These are phyloP conservation scores for Psidium friedrichsthalianum DNA, from an alignment of 345 rosid genomes.

Conservation along the genomic window DNA sequence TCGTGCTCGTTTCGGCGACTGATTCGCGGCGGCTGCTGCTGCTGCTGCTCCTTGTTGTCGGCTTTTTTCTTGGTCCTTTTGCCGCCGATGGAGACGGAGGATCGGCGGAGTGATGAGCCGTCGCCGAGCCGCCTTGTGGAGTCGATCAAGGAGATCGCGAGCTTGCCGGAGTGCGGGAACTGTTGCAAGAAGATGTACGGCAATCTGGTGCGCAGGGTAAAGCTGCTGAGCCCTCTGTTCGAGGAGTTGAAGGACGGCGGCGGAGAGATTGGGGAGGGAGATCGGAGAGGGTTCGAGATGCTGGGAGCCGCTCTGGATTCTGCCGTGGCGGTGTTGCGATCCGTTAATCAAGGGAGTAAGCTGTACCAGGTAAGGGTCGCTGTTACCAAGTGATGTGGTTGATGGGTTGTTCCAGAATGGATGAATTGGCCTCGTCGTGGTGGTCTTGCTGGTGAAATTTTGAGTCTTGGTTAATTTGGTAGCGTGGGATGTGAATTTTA, in stretches of 20 bases:
- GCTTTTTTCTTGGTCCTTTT: not conserved
- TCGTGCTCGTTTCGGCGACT: not conserved
- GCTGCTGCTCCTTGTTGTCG: not conserved
- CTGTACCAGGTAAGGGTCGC: conserved; percentile 48
- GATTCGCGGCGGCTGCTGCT: not conserved
- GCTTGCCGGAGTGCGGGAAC: conserved; percentile 47
- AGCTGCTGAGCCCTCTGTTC: conserved; percentile 88
- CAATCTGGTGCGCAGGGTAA: conserved; percentile 77
- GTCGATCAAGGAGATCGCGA: conserved; percentile 55
- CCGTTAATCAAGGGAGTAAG: conserved; percentile 65
- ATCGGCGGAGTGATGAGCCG: conserved; percentile 9
- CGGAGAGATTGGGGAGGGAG: conserved; percentile 23
- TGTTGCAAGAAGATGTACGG: conserved; percentile 59
- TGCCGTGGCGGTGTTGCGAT: conserved; percentile 45
- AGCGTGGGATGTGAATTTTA: not conserved
- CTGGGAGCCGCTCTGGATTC: conserved; percentile 51
- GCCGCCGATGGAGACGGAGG: not conserved
- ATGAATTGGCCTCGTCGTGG: not conserved
- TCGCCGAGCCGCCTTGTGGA: conserved; percentile 39
- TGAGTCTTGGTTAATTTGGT: not conserved
- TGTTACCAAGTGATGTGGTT: conserved; percentile 1
- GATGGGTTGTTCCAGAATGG: not conserved
- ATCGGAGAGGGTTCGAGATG: conserved; percentile 36
- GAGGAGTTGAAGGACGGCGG: conserved; percentile 63
- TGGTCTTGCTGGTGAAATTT: not conserved